Evolutionary conservation across 2,329 filamentous ascomycete species (phyloP).

Genomic region (Colletotrichum sp.): DNA sequence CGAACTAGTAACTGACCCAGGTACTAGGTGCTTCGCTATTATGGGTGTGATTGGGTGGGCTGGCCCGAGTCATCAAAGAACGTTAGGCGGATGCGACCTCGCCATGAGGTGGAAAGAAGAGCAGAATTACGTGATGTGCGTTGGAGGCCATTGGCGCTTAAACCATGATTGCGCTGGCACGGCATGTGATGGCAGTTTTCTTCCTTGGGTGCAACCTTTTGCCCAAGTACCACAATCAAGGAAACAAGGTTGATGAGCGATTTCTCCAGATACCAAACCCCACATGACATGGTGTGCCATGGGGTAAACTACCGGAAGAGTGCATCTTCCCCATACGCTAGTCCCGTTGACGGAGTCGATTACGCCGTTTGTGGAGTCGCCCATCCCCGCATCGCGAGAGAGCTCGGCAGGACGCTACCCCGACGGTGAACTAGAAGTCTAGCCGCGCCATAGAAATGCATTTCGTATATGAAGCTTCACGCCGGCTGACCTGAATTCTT

Average conservation of each 20-base stretch:
- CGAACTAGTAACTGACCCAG: neutral
- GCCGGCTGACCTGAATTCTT: neutral
- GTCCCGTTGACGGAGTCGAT: neutral
- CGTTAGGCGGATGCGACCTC: neutral
- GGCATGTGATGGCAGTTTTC: neutral
- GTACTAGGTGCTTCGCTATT: neutral
- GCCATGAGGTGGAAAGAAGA: neutral
- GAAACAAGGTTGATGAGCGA: neutral
- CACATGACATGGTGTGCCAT: neutral
- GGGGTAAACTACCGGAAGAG: neutral
- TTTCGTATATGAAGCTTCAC: neutral
- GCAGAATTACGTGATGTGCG: neutral
- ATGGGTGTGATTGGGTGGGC: neutral
- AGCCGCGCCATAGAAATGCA: slow-evolving; percentile 10
- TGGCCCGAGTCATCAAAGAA: neutral
- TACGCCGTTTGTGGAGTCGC: neutral
- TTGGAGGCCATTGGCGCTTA: neutral
- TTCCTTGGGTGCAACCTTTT: neutral
- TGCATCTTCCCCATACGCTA: slow-evolving; percentile 1
- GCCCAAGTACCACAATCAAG: neutral
- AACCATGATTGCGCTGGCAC: neutral
- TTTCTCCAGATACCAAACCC: neutral
- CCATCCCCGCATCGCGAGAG: neutral
- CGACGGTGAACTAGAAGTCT: neutral
- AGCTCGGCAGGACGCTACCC: slow-evolving; percentile 8